Evolutionary conservation across 768 basidiomycete species (phyloP).

Genomic region (Amanita exitialis): DNA sequence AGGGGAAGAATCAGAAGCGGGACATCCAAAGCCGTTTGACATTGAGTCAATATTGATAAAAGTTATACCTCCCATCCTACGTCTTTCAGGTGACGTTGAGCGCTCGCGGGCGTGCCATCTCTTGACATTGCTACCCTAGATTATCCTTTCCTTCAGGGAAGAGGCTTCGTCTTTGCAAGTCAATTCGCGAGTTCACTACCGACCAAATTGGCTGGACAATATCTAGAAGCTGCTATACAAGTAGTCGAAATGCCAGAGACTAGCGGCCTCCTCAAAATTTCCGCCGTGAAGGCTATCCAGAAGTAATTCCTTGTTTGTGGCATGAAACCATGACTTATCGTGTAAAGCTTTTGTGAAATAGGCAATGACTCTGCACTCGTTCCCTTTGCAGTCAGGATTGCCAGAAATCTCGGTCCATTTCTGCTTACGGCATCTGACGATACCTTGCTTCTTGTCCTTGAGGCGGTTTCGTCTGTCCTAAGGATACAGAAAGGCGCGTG

Average conservation of each 20-base stretch:
- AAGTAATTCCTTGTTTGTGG: slow-evolving; percentile 48
- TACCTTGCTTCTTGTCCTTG: slow-evolving; percentile 79
- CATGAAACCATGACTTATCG: slow-evolving; percentile 7
- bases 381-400: slow-evolving; percentile 63
- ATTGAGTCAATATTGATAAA: slow-evolving; percentile 66
- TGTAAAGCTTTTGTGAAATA: slow-evolving; percentile 55
- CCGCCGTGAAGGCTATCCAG: slow-evolving; percentile 86
- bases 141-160: slow-evolving; percentile 86
- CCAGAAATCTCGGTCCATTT: slow-evolving; percentile 78
- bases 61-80: slow-evolving; percentile 70
- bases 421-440: slow-evolving; percentile 75
- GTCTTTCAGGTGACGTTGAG: slow-evolving; percentile 45
- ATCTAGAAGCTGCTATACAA: slow-evolving; percentile 78
- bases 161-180: slow-evolving; percentile 91
- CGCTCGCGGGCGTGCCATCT: background rate
- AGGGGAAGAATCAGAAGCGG: slow-evolving; percentile 64
- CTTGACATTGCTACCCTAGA: slow-evolving; percentile 33
- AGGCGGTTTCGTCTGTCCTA: slow-evolving; percentile 73
- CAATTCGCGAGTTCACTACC: slow-evolving; percentile 75
- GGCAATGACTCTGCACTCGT: slow-evolving; percentile 49
- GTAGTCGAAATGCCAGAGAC: slow-evolving; percentile 69
- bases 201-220: slow-evolving; percentile 65
- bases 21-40: slow-evolving; percentile 60
- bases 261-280: slow-evolving; percentile 84
- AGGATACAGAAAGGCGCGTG: slow-evolving; percentile 65